Evolutionary conservation across 1,284 basidiomycete species (phyloP), one percentile per base, ranked within the genome.

Genomic region (Schizophyllum amplum): DNA sequence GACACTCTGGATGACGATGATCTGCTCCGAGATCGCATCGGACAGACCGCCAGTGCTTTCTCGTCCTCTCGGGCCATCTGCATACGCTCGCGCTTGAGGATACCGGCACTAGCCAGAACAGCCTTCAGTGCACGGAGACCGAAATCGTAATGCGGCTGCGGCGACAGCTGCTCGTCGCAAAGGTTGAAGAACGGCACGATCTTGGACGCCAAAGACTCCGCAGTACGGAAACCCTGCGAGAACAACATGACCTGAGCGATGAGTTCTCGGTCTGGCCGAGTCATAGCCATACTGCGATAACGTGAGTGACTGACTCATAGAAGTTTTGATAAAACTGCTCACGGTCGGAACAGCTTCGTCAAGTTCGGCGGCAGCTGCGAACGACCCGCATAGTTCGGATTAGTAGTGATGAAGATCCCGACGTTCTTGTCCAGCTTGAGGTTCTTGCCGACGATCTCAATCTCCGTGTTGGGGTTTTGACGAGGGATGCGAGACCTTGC

Each of bases 231-330:
- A 62, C 98, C 98, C 76, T 99, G 97, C 15, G 97, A 98, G 78
- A 98, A 99, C 56, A 99, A 77, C 88, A 99, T 94, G 65, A 99
- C 98, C 73, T 99, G 97, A 1, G 97, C 97, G 65, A 99, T 99
- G 54, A 98, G 87, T 71, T 98, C 94, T 57, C 94, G 87, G 71
- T 99, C 97, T 24, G 97, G 97, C 55, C 93, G 87, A 1, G 97
- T 98, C 97, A 99, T 99, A 49, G 97, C 95, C 89, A 99, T 98
- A 60, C 92, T 95, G 60, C 33, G 17, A 13, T 9, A 42, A 13
- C 64, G 63, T 26, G 51, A 60, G 49, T 55, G n/a, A 11, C 55
- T n/a, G 46, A 48, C 55, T 68, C 52, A 64, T 55, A 17, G 53
- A 46, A 7, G 24, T 48, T 13, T 54, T 22, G 55, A 57, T 21